These are phyloP conservation scores for Gonapodya prolifera DNA, from an alignment of 192 early-diverging fungal genomes.

Conservation along the genomic window DNA sequence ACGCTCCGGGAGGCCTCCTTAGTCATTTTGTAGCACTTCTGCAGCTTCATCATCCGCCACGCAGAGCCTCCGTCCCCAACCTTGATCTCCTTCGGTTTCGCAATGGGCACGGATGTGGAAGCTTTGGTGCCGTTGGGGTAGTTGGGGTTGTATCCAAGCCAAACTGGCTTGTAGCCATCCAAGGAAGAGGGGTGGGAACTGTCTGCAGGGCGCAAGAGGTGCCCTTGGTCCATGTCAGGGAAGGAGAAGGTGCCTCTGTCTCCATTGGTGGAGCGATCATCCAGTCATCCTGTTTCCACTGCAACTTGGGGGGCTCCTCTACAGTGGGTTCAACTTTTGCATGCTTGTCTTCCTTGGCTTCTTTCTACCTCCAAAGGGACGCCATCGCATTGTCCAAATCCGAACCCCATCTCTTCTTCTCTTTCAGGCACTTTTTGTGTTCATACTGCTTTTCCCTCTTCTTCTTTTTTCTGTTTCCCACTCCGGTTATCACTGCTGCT, in stretches of 20 bases:
- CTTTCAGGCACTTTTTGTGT: background rate
- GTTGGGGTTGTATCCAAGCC: background rate
- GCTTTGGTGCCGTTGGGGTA: background rate
- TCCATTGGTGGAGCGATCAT: conserved; percentile 2
- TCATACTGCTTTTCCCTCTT: conserved; percentile 12
- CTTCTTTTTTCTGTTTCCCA: conserved; percentile 18
- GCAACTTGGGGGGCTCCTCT: background rate
- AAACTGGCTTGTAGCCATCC: conserved; percentile 13
- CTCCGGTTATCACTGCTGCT: conserved; percentile 15
- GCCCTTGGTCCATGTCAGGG: background rate
- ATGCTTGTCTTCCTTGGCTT: background rate
- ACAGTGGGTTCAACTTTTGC: background rate
- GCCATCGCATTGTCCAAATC: conserved; percentile 12
- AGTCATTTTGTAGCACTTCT: conserved; percentile 49
- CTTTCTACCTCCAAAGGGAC: conserved; percentile 19
- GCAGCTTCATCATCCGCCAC: conserved; percentile 75
- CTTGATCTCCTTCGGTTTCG: conserved; percentile 11
- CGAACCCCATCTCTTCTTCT: background rate
- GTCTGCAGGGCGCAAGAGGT: conserved; percentile 2
- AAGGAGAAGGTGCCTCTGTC: conserved; percentile 12
- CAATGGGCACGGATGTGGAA: conserved; percentile 10
- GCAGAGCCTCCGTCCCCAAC: conserved; percentile 43
- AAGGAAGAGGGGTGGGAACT: background rate
- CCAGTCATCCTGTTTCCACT: background rate
- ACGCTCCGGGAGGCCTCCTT: conserved; percentile 44